Percentiles rank a stretch among this genome's conserved stretches.
Evolutionary conservation across 2,329 filamentous ascomycete genomes (phyloP).

Genomic region (Hypoxylon sp.): DNA sequence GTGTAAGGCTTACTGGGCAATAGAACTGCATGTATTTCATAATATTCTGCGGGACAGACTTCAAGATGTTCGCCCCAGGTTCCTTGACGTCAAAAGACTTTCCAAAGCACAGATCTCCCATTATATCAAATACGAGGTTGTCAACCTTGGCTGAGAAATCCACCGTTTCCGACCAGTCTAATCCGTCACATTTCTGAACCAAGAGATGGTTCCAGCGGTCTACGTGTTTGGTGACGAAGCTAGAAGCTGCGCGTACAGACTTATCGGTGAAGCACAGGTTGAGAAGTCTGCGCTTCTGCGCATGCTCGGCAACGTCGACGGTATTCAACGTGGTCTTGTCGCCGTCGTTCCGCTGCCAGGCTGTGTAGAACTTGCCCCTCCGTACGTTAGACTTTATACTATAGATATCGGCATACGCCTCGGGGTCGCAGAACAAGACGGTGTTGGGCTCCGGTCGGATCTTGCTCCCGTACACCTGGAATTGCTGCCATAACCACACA

Average conservation of each 20-base stretch:
- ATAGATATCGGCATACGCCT: not conserved
- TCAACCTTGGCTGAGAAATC: not conserved
- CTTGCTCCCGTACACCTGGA: not conserved
- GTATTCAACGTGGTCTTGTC: not conserved
- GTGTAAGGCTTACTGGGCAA: conserved; percentile 24
- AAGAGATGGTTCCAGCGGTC: not conserved
- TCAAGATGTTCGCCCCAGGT: conserved; percentile 34
- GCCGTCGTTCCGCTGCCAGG: not conserved
- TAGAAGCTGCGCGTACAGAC: not conserved
- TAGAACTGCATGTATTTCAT: conserved; percentile 28
- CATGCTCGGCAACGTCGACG: not conserved
- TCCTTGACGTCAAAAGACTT: conserved; percentile 12
- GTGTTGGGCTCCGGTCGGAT: not conserved
- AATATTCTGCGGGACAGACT: conserved; percentile 27
- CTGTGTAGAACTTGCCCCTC: not conserved
- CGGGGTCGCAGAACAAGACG: not conserved
- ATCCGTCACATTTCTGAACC: not conserved
- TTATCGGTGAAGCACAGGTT: not conserved
- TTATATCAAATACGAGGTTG: not conserved
- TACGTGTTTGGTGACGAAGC: not conserved
- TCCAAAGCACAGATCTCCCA: not conserved
- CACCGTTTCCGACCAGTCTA: not conserved
- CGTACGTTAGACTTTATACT: not conserved
- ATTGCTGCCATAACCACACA: not conserved
- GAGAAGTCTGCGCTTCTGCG: not conserved